Evolutionary conservation across 2,329 filamentous ascomycete species (phyloP).

Genomic region (Epichloe sibirici): DNA sequence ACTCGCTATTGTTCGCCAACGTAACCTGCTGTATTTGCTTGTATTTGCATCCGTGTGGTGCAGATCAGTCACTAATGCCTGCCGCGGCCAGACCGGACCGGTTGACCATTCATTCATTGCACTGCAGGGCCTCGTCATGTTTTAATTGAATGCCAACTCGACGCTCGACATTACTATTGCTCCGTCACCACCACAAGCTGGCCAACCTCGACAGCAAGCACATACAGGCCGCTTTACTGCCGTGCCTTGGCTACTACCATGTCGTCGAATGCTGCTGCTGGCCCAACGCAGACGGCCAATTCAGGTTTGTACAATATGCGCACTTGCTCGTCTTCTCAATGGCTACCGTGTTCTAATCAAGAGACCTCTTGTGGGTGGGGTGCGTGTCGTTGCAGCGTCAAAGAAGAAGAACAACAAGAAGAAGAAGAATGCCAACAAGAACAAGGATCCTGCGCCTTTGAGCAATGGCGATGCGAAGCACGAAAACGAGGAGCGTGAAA

Average conservation of each 20-base stretch:
- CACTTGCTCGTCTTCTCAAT: neutral
- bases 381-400: slow-evolving; percentile 19
- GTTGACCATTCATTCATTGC: neutral
- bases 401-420: slow-evolving; percentile 49
- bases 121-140: slow-evolving; percentile 1
- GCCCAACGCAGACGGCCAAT: slow-evolving; percentile 23
- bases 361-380: slow-evolving; percentile 2
- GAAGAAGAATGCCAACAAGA: slow-evolving; percentile 43
- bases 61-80: too few relatives aligned
- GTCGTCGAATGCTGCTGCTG: slow-evolving; percentile 26
- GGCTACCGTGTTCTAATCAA: slow-evolving; percentile 19
- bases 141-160: neutral
- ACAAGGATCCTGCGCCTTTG: slow-evolving; percentile 27
- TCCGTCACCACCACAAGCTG: slow-evolving; percentile 8
- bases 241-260: slow-evolving; percentile 17
- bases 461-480: slow-evolving; percentile 20
- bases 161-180: slow-evolving; percentile 7
- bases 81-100: too few relatives aligned
- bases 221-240: slow-evolving; percentile 2
- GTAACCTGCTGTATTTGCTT: neutral
- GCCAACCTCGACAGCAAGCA: slow-evolving; percentile 8
- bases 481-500: slow-evolving; percentile 26
- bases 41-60: neutral
- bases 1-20: slow-evolving; percentile 1
- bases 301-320: slow-evolving; percentile 20